phyloP scores from a whole-genome alignment of 2,329 filamentous ascomycete genomes.

The Myriosclerotinia duriaeana region DNA sequence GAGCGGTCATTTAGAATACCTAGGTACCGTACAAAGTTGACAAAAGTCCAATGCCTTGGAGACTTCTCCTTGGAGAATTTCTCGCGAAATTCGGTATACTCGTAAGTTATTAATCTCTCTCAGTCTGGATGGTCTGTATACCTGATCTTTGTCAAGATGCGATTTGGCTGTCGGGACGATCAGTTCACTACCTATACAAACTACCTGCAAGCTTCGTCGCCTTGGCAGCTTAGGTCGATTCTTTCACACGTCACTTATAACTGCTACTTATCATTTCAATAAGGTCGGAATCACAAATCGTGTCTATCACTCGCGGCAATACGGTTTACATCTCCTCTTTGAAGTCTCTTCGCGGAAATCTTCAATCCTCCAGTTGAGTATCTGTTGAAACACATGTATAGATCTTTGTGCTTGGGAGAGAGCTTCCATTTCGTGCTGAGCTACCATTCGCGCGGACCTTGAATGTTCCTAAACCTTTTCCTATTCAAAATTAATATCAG shows the following conservation, averaged over 20 bases:
- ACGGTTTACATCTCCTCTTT: neutral
- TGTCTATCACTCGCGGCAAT: neutral
- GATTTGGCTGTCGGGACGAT: neutral
- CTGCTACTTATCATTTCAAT: neutral
- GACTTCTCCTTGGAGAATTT: neutral
- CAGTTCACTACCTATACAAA: neutral
- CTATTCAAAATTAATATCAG: neutral
- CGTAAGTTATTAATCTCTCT: neutral
- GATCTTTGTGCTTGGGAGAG: neutral
- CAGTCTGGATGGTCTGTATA: neutral
- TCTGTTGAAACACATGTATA: neutral
- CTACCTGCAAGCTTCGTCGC: neutral
- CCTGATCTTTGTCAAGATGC: neutral
- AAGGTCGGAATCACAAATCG: neutral
- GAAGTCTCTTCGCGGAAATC: neutral
- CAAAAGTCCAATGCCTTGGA: neutral
- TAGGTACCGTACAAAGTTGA: neutral
- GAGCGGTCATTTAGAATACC: neutral
- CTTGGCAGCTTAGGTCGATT: neutral
- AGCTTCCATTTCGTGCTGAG: neutral
- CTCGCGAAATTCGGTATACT: neutral
- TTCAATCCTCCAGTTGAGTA: neutral
- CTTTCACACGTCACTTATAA: neutral
- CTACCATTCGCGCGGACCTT: neutral
- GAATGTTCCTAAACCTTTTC: neutral